These are phyloP conservation scores for Albugo candida DNA, from an alignment of 352 stramenopile species.

Conservation along the genomic window DNA sequence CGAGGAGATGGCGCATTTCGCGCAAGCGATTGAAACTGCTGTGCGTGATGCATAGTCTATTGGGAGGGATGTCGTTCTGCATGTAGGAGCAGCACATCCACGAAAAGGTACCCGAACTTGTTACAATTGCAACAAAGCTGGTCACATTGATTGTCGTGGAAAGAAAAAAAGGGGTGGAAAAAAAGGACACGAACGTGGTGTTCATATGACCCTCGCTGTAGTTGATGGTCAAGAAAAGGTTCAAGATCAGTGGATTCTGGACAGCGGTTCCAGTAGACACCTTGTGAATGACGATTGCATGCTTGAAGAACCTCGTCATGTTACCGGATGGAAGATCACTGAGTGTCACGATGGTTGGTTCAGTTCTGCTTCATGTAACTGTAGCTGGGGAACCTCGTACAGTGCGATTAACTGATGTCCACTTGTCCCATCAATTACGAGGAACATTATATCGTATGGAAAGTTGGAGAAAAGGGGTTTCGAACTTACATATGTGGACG, in stretches of 20 bases:
- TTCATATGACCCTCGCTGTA: background rate
- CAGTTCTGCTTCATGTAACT: background rate
- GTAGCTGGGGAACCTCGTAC: background rate
- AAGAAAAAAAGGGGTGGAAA: background rate
- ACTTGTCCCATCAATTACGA: background rate
- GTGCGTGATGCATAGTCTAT: background rate
- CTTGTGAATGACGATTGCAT: background rate
- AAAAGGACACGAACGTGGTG: background rate
- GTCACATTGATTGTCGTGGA: background rate
- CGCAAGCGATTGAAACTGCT: background rate
- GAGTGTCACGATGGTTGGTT: background rate
- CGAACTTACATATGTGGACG: background rate
- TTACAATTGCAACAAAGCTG: background rate
- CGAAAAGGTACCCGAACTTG: background rate
- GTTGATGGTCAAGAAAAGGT: background rate
- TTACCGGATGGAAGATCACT: background rate
- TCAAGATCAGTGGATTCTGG: background rate
- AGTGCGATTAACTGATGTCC: background rate
- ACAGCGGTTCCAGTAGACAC: background rate
- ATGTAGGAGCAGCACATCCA: background rate
- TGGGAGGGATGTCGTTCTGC: background rate
- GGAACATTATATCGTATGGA: background rate
- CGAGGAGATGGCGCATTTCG: background rate
- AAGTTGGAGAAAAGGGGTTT: background rate
- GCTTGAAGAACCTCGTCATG: background rate